Conservation (phyloP, 345 rosid species). For the Citrus maxima region DNA sequence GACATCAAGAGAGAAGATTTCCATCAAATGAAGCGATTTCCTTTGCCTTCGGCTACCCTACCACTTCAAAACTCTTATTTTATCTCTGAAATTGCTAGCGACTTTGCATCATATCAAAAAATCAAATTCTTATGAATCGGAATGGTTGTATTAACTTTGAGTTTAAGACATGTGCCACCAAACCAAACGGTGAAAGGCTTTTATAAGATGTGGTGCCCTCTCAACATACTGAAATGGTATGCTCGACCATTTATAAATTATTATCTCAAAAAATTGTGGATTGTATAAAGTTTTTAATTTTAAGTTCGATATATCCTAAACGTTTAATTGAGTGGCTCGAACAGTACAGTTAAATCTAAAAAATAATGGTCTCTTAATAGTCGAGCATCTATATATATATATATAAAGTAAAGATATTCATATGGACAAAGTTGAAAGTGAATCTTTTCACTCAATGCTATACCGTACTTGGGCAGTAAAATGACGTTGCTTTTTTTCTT, state of each 20-base stretch:
- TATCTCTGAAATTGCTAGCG: neutral
- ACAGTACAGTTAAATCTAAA: too few species aligned
- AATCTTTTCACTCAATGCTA: neutral
- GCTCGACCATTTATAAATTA: fast-evolving
- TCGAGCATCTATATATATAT: too few species aligned
- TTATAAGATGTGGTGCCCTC: too few species aligned
- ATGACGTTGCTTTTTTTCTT: neutral
- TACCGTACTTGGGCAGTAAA: neutral
- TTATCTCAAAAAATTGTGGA: too few species aligned
- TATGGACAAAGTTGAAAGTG: neutral
- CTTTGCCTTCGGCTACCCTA: neutral
- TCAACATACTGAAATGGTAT: too few species aligned
- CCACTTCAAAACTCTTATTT: conserved; percentile 1
- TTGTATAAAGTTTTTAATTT: too few species aligned
- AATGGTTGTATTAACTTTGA: neutral
- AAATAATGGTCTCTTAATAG: too few species aligned
- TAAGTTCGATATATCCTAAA: too few species aligned
- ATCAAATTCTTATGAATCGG: neutral
- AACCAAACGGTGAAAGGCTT: too few species aligned
- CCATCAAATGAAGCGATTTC: conserved; percentile 7
- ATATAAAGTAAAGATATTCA: neutral
- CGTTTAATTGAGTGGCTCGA: too few species aligned
- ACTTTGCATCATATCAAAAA: neutral
- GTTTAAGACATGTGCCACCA: neutral
- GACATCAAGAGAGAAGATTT: conserved; percentile 5